Conservation (phyloP, 1,284 basidiomycete genomes). For the Mycosarcoma mackinlayi region DNA sequence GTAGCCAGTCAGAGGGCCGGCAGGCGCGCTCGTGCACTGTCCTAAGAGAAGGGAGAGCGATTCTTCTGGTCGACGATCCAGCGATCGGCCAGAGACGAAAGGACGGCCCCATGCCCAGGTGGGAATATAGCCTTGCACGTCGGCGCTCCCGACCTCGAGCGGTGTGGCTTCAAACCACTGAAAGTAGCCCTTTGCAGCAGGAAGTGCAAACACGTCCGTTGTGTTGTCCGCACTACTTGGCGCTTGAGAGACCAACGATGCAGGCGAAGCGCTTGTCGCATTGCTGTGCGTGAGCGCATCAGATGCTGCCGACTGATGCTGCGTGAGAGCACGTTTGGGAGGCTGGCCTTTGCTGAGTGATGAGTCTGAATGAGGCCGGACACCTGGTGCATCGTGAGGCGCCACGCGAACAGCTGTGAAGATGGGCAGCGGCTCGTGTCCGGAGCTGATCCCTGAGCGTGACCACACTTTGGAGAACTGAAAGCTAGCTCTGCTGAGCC, state of each 20-base stretch:
- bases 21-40: slow-evolving; percentile 67
- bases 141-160: slow-evolving; percentile 65
- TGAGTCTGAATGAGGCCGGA: slow-evolving; percentile 38
- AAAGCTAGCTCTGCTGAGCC: slow-evolving; percentile 59
- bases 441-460: slow-evolving; percentile 39
- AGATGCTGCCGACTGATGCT: slow-evolving; percentile 41
- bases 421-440: slow-evolving; percentile 56
- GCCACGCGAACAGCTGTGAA: slow-evolving; percentile 60
- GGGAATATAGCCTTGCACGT: slow-evolving; percentile 67
- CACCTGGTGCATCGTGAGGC: slow-evolving; percentile 35
- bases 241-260: background rate
- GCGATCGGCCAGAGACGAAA: slow-evolving; percentile 58
- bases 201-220: slow-evolving; percentile 18
- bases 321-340: slow-evolving; percentile 39
- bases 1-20: slow-evolving; percentile 64
- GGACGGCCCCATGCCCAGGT: slow-evolving; percentile 67
- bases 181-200: slow-evolving; percentile 39
- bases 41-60: slow-evolving; percentile 65
- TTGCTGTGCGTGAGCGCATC: slow-evolving; percentile 14
- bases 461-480: slow-evolving; percentile 63
- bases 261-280: background rate
- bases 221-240: slow-evolving; percentile 1
- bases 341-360: slow-evolving; percentile 48
- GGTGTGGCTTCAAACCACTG: slow-evolving; percentile 69
- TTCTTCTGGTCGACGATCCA: slow-evolving; percentile 52